These are phyloP conservation scores for Penicillium mononematosum DNA, from an alignment of 495 filamentous ascomycete species.

Conservation along the genomic window DNA sequence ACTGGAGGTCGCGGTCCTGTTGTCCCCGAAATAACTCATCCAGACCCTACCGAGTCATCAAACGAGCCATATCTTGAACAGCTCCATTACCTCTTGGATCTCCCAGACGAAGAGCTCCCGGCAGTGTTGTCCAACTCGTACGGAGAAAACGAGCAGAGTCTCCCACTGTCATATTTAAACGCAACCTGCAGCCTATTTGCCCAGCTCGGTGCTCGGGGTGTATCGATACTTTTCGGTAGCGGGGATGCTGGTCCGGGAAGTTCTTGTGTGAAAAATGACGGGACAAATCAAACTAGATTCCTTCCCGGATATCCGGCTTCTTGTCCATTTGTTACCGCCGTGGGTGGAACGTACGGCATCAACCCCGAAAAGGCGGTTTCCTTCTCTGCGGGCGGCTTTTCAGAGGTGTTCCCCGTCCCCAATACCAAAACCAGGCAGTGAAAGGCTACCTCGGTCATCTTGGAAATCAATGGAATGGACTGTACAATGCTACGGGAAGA, in stretches of 20 bases:
- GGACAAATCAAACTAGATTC: conserved; percentile 59
- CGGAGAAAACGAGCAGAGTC: conserved; percentile 42
- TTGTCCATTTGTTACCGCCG: conserved; percentile 80
- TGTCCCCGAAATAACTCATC: conserved; percentile 51
- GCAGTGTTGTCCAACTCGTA: conserved; percentile 76
- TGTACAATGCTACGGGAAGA: conserved; percentile 61
- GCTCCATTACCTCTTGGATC: conserved; percentile 62
- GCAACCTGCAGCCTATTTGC: conserved; percentile 71
- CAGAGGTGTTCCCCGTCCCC: conserved; percentile 62
- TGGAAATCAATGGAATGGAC: conserved; percentile 39
- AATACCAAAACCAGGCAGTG: conserved; percentile 63
- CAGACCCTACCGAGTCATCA: conserved; percentile 42
- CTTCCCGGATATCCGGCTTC: conserved; percentile 68
- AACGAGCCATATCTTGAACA: conserved; percentile 88
- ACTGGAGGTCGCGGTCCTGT: conserved; percentile 63
- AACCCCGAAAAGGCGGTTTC: conserved; percentile 53
- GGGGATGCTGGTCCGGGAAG: conserved; percentile 66
- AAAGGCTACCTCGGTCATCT: conserved; percentile 49
- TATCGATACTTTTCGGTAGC: conserved; percentile 68
- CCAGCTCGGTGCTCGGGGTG: conserved; percentile 69
- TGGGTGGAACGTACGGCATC: conserved; percentile 65
- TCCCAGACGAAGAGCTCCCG: conserved; percentile 63
- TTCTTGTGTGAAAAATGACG: conserved; percentile 65
- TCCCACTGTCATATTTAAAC: conserved; percentile 60
- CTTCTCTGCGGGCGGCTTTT: conserved; percentile 71